A percentile compares a stretch with the other conserved stretches of the same genome.
These are phyloP conservation scores for Arthrobotrys musiformis DNA, from an alignment of 2,329 filamentous ascomycete genomes.

Conservation along the genomic window DNA sequence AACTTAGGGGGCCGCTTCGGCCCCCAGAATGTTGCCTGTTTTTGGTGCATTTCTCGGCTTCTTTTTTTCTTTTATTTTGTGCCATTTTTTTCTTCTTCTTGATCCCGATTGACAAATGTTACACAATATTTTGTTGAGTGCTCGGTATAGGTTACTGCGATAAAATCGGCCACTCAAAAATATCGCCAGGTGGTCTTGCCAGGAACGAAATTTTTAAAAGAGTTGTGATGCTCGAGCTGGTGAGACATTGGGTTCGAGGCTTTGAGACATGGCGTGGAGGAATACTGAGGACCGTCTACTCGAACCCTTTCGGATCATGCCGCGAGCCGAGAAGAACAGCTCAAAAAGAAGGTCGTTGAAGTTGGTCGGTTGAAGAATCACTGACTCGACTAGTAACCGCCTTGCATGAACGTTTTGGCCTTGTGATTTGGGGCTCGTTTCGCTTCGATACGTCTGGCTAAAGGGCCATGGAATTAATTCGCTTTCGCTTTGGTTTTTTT, in stretches of 20 bases:
- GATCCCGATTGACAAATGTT: conserved; percentile 23
- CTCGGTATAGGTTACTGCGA: conserved; percentile 4
- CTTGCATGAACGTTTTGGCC: conserved; percentile 23
- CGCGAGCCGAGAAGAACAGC: conserved; percentile 1
- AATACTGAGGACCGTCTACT: not conserved
- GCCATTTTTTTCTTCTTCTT: not conserved
- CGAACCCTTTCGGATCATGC: conserved; percentile 9
- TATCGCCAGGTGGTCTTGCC: conserved; percentile 1
- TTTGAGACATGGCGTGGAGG: conserved; percentile 8
- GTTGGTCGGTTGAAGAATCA: conserved; percentile 16
- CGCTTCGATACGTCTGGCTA: not conserved
- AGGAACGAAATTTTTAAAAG: not conserved
- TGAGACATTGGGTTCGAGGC: conserved; percentile 10
- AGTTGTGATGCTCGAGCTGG: conserved; percentile 13
- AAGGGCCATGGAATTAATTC: not conserved
- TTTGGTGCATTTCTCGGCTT: not conserved
- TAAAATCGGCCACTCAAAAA: conserved; percentile 12
- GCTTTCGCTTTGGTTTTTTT: no score
- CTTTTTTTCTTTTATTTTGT: not conserved
- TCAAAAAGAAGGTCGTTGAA: not conserved
- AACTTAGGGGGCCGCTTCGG: not conserved
- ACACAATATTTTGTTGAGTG: conserved; percentile 44
- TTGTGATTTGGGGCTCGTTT: conserved; percentile 21
- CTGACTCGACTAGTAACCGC: conserved; percentile 21
- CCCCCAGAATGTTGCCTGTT: not conserved